A percentile compares a stretch with the other conserved stretches of the same genome.
These are phyloP conservation scores for Oryza officinalis DNA, from an alignment of 176 grass and related monocot species.

Conservation along the genomic window DNA sequence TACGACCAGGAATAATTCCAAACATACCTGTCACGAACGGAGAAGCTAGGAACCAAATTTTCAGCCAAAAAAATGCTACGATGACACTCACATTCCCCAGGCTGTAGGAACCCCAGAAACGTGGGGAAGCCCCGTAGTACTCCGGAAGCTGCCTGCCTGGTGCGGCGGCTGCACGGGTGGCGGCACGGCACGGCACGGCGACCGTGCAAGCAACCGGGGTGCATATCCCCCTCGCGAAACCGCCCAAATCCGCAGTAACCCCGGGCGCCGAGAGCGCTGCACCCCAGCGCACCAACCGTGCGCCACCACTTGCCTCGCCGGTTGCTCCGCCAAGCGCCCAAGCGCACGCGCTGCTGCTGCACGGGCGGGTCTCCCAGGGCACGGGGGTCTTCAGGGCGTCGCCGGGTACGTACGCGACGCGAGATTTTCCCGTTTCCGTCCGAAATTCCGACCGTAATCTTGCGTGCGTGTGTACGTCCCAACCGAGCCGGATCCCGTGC, in stretches of 20 bases:
- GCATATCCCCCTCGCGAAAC: conserved; percentile 40
- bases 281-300: not conserved
- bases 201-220: not conserved
- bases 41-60: not conserved
- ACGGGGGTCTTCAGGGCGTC: not conserved
- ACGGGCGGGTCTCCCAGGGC: not conserved
- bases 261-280: conserved; percentile 25
- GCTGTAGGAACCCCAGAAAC: conserved; percentile 8
- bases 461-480: not conserved
- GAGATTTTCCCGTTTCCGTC: not conserved
- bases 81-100: conserved; percentile 40
- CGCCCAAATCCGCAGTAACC: conserved; percentile 33
- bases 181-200: conserved; percentile 2
- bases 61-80: not conserved
- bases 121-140: conserved; percentile 11
- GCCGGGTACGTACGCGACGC: not conserved
- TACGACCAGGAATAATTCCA: not conserved
- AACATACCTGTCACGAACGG: not conserved
- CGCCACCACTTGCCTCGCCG: not conserved
- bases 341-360: no score
- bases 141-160: conserved; percentile 31
- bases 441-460: not conserved
- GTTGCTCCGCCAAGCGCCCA: no score
- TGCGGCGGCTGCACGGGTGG: not conserved
- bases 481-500: not conserved